Base-by-base conservation (phyloP, 768 basidiomycete species). In the Lactarius akahatsu region DNA sequence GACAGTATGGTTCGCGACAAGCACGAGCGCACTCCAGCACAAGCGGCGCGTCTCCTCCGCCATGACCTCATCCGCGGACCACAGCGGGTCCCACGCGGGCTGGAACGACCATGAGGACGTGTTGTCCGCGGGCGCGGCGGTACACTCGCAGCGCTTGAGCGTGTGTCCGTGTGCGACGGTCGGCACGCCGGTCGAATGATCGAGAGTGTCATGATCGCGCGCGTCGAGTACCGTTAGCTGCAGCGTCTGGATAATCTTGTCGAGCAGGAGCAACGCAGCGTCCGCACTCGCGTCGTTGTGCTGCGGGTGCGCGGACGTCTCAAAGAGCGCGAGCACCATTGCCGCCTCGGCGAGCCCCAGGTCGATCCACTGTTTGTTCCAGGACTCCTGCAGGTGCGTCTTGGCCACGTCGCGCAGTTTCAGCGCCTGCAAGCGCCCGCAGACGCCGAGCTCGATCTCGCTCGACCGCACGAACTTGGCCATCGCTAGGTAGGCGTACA, bases 1-100 rank as follows among this genome's bases (percentile, higher is more conserved):
- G 26, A 86, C 83, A 18, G 86, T 85, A 72, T 89, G 87, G 63
- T 81, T 84, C 9, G 89, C 84, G 61, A 90, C 82, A 32, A 92
- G 81, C 65, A 83, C 82, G 47, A 93, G 81, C 20, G 91, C 83
- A 65, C 84, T 83, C 91, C 91, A 92, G 72, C 88, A 89, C 20
- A 92, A 78, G 30, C 91, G 78, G n/a, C 91, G 82, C 63, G 85
- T 85, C 71, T 90, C 88, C 72, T 93, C 91, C 62, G 82, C 83
- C 43, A 82, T 82, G 40, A 82, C 80, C 68, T 92, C 83, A 0
- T 76, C 77, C 0, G 78, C 73, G 2, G 79, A 77, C 89, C 89
- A 90, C 3, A 75, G 66, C 0, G 80, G 74, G 70, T 86, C 82
- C 90, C 90, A 93, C 1, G 85, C 83, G 6, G 86, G 80, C 13